Conservation (phyloP, 202 grass and related monocot genomes). For the Digitaria exilis region DNA sequence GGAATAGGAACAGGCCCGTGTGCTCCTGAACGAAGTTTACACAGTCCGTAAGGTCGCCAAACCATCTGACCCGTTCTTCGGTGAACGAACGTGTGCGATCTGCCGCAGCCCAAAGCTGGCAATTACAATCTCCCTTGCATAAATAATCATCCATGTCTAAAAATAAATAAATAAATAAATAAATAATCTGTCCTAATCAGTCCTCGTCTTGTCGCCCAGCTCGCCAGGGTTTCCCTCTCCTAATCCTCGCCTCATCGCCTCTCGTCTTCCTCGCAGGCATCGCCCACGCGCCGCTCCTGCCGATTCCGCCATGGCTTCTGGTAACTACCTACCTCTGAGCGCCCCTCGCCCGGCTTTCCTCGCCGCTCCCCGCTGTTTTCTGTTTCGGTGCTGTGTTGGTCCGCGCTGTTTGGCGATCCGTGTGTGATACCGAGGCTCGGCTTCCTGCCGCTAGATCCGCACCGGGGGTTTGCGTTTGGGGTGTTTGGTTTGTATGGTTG, state of each 20-base stretch:
- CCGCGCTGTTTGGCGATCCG: background rate
- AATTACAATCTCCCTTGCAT: background rate
- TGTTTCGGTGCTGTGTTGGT: background rate
- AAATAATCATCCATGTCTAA: too few relatives aligned
- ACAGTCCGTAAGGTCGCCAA: too few relatives aligned
- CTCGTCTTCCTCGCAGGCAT: background rate
- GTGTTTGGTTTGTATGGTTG: background rate
- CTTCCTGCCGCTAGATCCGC: constrained; percentile 36
- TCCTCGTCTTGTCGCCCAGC: constrained; percentile 33
- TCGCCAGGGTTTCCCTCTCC: constrained; percentile 41
- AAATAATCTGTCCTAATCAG: background rate
- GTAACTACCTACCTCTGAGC: background rate
- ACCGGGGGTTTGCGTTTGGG: background rate
- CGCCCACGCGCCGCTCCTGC: background rate
- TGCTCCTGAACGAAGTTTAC: background rate
- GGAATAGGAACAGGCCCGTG: background rate
- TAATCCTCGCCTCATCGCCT: background rate
- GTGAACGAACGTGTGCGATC: background rate
- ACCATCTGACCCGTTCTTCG: background rate
- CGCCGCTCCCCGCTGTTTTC: background rate
- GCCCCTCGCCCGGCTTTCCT: too few relatives aligned
- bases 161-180: background rate
- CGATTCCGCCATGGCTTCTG: constrained; percentile 49
- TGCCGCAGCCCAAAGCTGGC: background rate
- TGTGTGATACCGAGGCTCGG: background rate